Percentiles rank a stretch among this genome's conserved stretches.
Conservation (phyloP, 805 yeast genomes). For the Wickerhamomyces bisporus region DNA sequence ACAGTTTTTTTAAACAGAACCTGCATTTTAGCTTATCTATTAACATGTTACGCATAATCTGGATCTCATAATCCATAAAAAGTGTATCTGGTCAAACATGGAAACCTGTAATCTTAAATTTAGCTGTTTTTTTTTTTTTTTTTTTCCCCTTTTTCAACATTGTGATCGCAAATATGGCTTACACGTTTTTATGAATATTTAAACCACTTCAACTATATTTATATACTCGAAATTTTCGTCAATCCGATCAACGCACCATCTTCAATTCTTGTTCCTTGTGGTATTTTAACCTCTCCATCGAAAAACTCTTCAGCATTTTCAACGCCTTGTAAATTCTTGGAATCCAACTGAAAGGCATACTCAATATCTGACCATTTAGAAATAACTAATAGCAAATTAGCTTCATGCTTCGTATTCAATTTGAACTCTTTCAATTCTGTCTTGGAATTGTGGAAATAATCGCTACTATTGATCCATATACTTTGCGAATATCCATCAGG, state of each 20-base stretch:
- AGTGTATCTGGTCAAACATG: no score
- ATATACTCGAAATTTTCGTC: conserved; percentile 25
- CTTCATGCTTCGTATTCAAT: conserved; percentile 19
- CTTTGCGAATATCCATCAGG: conserved; percentile 68
- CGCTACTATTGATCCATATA: conserved; percentile 62
- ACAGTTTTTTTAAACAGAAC: no score
- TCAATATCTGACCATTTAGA: conserved; percentile 59
- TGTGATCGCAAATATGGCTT: no score
- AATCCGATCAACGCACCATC: conserved; percentile 64
- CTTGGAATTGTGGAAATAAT: conserved; percentile 41
- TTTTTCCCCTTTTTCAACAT: no score
- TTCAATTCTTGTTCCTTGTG: conserved; percentile 56
- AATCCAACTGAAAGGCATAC: conserved; percentile 47
- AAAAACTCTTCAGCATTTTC: conserved; percentile 57
- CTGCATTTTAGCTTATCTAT: no score
- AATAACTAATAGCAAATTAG: conserved; percentile 45
- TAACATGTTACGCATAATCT: no score
- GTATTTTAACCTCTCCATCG: conserved; percentile 55
- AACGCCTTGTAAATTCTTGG: conserved; percentile 46
- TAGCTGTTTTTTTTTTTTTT: no score
- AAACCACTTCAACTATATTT: no score
- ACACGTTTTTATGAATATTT: no score
- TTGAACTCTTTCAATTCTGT: conserved; percentile 22
- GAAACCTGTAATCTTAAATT: no score
- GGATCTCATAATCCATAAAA: no score